Base-by-base conservation (phyloP, 2,329 filamentous ascomycete genomes). In the Penicillium sp. region DNA sequence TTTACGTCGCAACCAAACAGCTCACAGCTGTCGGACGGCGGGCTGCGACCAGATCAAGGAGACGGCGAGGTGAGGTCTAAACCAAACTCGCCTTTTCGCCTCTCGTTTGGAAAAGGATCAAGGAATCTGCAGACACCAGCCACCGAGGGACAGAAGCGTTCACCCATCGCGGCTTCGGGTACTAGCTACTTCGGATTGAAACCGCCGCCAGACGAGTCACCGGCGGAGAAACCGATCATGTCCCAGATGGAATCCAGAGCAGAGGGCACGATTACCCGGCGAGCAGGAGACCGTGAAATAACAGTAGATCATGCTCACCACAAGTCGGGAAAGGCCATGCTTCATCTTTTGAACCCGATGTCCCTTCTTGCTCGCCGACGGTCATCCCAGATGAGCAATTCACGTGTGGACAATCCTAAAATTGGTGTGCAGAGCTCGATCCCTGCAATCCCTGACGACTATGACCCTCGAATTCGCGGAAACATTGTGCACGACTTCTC, bases 401-500 rank as follows among this genome's bases (percentile, higher is more conserved):
- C 68, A 25, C 73, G 75, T 24, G 66, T 74, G 10, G 79, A 81
- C 28, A 78, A 81, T 39, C 68, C 74, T 15, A 75, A 76, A 6
- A 72, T 78, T 28, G 75, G 73, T 18, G 72, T 75, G 25, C 73
- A 72, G 33, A 78, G 72, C 44, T 61, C 76, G 10, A 69, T 78
- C 15, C 72, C 75, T 45, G 74, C 78, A 2, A 73, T 81, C 46
- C 80, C 80, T 2, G 81, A 81, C 50, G 78, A 83, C 58, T 84
- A 82, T 59, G 81, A 84, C 57, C 81, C 81, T 10, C 75, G 81
- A 46, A 85, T 84, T 50, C 76, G 80, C 45, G 82, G 82, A 15
- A 82, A 79, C 42, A 77, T 81, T 20, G 75, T 85, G 1, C 82
- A 86, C 67, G 82, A 86, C 59, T 86, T 85, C 63, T 83, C 81